phyloP scores from a whole-genome alignment of 257 asterid species.

The Osmanthus fragrans region DNA sequence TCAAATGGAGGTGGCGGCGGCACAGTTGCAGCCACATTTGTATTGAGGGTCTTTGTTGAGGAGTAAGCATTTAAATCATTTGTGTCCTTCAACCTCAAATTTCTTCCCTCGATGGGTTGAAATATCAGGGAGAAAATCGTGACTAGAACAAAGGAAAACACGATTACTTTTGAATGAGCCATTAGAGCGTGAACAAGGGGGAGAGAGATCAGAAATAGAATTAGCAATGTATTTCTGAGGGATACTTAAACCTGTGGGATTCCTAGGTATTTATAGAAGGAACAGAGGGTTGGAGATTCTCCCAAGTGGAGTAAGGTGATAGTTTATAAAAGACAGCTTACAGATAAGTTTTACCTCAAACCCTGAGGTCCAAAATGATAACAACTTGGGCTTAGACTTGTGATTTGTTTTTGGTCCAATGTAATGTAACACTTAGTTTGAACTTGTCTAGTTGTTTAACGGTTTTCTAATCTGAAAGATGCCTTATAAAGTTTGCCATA shows the following conservation, averaged over 20 bases:
- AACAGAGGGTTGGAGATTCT: conserved; percentile 15
- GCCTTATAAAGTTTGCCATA: too few relatives aligned
- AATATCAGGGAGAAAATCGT: conserved; percentile 33
- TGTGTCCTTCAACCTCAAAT: conserved; percentile 23
- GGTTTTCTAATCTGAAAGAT: background rate
- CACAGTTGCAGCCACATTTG: conserved; percentile 12
- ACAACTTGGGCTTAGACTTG: too few relatives aligned
- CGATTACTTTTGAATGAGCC: conserved; percentile 38
- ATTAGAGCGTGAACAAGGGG: conserved; percentile 17
- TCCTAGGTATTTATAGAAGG: conserved; percentile 43
- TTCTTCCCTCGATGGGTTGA: conserved; percentile 43
- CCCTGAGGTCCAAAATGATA: background rate
- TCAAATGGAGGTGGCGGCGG: conserved; percentile 24
- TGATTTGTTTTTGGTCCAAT: too few relatives aligned
- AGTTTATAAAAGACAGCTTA: background rate
- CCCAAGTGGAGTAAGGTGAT: background rate
- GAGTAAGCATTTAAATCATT: conserved; percentile 5
- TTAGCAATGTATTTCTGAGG: background rate
- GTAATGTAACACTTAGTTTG: too few relatives aligned
- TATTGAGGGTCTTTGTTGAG: conserved; percentile 2
- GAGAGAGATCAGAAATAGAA: conserved; percentile 2
- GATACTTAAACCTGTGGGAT: conserved; percentile 29
- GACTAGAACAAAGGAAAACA: conserved; percentile 38
- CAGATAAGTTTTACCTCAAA: background rate
- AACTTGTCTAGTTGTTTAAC: too few relatives aligned